Conservation (phyloP, 306 rosid species). For the Fragaria vesca region DNA sequence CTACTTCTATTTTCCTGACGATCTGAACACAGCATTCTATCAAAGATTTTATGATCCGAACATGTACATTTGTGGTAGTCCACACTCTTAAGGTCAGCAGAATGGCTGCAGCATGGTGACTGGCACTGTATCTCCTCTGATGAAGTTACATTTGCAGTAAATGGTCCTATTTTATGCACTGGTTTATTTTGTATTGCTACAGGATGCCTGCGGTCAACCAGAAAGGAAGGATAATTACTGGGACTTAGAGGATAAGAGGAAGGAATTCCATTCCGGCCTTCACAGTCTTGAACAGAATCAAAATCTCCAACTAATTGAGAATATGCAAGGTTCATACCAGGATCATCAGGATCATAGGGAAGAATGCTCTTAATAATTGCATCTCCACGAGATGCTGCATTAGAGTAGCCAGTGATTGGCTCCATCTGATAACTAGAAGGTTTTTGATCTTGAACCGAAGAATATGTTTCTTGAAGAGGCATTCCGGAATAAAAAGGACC, state of each 20-base stretch:
- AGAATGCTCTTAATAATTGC: neutral
- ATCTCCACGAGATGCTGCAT: constrained; percentile 29
- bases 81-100: neutral
- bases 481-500: constrained; percentile 26
- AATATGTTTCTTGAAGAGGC: constrained; percentile 25
- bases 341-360: neutral
- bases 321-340: constrained; percentile 12
- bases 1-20: neutral
- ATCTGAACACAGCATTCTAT: neutral
- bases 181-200: constrained; percentile 28
- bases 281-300: constrained; percentile 14
- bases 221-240: constrained; percentile 22
- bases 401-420: constrained; percentile 20
- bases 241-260: constrained; percentile 26
- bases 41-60: constrained; percentile 27
- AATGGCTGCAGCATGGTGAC: neutral
- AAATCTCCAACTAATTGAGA: constrained; percentile 21
- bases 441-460: constrained; percentile 33
- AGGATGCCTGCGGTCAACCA: constrained; percentile 21
- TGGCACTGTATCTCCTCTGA: constrained; percentile 18
- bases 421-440: constrained; percentile 25
- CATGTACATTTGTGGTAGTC: constrained; percentile 7
- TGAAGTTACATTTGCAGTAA: constrained; percentile 16
- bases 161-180: constrained; percentile 28
- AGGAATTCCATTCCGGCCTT: constrained; percentile 17